Evolutionary conservation across 2,329 filamentous ascomycete species (phyloP).

Genomic region (Seiridium unicorne): DNA sequence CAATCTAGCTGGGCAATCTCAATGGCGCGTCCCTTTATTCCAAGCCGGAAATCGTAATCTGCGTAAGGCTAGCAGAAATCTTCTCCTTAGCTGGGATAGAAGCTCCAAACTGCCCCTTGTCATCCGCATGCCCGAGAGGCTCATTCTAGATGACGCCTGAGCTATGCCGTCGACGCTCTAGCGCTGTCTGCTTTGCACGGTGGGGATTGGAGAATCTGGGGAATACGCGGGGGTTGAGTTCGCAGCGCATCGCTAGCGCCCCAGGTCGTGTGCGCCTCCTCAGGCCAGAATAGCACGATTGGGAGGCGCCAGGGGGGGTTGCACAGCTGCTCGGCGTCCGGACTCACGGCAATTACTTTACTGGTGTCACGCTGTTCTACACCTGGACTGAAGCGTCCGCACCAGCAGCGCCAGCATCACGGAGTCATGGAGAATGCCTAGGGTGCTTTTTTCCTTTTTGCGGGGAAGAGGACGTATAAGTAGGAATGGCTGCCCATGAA

Average conservation of each 20-base stretch:
- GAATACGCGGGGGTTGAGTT: background rate
- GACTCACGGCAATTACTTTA: background rate
- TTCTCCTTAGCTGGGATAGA: background rate
- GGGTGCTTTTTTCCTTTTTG: background rate
- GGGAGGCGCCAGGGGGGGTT: background rate
- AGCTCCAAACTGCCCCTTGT: background rate
- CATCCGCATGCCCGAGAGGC: slow-evolving; percentile 1
- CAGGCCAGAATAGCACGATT: background rate
- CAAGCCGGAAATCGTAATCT: background rate
- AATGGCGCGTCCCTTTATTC: background rate
- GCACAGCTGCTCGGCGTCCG: background rate
- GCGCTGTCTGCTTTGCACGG: background rate
- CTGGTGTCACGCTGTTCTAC: background rate
- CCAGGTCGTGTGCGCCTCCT: background rate
- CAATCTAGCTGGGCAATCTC: background rate
- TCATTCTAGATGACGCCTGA: background rate
- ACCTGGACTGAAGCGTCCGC: background rate
- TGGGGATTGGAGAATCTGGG: slow-evolving; percentile 1
- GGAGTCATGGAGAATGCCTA: background rate
- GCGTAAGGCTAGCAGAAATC: background rate
- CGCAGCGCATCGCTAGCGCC: background rate
- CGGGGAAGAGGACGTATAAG: background rate
- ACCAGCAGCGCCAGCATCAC: background rate
- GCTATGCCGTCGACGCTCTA: background rate
- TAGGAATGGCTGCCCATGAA: background rate